These are phyloP conservation scores for Vachellia pachyceras DNA, from an alignment of 306 rosid genomes.

Conservation along the genomic window DNA sequence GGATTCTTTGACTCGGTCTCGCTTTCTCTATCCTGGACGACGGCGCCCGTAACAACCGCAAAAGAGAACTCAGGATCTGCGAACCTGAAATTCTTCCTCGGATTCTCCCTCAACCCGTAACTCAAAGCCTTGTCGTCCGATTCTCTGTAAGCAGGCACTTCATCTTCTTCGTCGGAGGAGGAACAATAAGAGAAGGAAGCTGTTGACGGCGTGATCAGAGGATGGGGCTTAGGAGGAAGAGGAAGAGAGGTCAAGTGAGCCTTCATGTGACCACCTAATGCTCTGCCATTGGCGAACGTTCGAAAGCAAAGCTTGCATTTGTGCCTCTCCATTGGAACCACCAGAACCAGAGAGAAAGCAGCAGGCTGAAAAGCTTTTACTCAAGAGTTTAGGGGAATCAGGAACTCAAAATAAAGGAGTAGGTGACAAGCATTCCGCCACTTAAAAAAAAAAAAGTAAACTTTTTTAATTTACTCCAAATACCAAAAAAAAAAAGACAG, in stretches of 20 bases:
- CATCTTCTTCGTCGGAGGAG: slow-evolving; percentile 43
- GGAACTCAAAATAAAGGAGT: slow-evolving; percentile 64
- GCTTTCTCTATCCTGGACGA: slow-evolving; percentile 76
- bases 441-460: no score
- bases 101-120: slow-evolving; percentile 69
- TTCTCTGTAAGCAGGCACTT: slow-evolving; percentile 23
- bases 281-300: slow-evolving; percentile 72
- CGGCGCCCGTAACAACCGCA: slow-evolving; percentile 46
- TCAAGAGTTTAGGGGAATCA: slow-evolving; percentile 41
- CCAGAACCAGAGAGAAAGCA: not conserved
- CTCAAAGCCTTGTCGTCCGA: slow-evolving; percentile 45
- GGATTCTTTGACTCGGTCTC: slow-evolving; percentile 81
- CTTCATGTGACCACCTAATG: slow-evolving; percentile 89
- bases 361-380: slow-evolving; percentile 24
- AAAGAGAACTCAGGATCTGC: slow-evolving; percentile 69
- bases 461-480: no score
- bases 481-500: no score
- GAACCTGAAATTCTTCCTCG: slow-evolving; percentile 57
- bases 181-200: slow-evolving; percentile 42
- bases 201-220: slow-evolving; percentile 30
- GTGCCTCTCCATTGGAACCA: slow-evolving; percentile 68
- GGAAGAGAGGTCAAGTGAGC: slow-evolving; percentile 71
- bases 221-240: slow-evolving; percentile 55
- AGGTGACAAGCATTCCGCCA: no score
- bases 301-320: slow-evolving; percentile 83